These are phyloP conservation scores for Plasmodium falciparum DNA, from an alignment of 169 alveolate species.

Conservation along the genomic window DNA sequence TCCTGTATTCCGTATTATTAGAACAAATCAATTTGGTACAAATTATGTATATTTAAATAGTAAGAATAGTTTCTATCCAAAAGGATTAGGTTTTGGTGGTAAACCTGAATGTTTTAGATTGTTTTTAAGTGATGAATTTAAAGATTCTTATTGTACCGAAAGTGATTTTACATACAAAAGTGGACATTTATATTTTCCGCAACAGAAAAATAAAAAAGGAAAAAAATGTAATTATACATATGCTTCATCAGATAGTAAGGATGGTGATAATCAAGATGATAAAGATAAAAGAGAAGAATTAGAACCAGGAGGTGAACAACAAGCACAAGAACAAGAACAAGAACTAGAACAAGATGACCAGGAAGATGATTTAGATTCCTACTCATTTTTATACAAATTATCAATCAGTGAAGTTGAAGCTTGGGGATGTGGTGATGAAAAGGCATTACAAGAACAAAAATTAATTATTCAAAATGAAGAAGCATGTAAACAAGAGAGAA, in stretches of 20 bases:
- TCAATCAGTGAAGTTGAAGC: conserved; percentile 72
- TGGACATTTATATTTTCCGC: conserved; percentile 73
- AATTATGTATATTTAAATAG: conserved; percentile 73
- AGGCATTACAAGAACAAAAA: conserved; percentile 40
- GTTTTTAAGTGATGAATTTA: conserved; percentile 76
- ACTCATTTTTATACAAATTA: conserved; percentile 41
- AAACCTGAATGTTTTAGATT: conserved; percentile 74
- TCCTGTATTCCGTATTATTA: conserved; percentile 67
- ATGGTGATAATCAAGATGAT: not conserved
- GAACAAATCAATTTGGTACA: conserved; percentile 55
- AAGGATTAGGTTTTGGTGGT: conserved; percentile 76
- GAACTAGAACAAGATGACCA: conserved; percentile 2
- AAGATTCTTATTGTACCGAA: conserved; percentile 74
- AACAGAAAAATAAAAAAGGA: conserved; percentile 25
- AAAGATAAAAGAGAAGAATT: not conserved
- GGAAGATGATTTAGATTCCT: conserved; percentile 24
- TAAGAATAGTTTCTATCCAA: conserved; percentile 67
- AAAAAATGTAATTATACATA: not conserved
- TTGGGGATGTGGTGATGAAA: conserved; percentile 77
- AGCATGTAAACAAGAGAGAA: conserved; percentile 68
- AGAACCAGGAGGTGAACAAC: not conserved
- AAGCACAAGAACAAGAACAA: not conserved
- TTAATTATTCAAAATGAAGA: conserved; percentile 49
- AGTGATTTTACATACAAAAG: conserved; percentile 70
- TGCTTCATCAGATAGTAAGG: not conserved